These are phyloP conservation scores for Xanthoconium stramineum DNA, from an alignment of 768 basidiomycete species.

Conservation along the genomic window DNA sequence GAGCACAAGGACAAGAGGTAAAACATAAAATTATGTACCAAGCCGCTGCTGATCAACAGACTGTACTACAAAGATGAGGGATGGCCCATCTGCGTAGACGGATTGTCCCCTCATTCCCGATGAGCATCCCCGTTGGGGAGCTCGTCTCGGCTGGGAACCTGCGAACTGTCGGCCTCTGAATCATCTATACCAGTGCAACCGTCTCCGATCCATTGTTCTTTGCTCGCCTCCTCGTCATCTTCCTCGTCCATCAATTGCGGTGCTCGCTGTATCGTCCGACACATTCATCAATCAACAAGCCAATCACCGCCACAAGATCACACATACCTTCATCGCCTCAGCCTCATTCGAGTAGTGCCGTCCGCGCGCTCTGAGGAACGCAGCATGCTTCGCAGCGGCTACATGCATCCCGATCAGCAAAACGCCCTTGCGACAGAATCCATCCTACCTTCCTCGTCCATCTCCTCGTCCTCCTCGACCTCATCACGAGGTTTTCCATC, in stretches of 20 bases:
- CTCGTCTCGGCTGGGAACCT: neutral
- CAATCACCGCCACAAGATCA: neutral
- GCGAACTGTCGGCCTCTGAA: neutral
- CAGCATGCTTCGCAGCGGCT: constrained; percentile 83
- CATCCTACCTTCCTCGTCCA: constrained; percentile 81
- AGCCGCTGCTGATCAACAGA: neutral
- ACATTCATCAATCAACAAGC: neutral
- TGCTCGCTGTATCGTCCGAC: constrained; percentile 49
- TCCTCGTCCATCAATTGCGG: constrained; percentile 64
- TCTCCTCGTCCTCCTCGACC: constrained; percentile 66
- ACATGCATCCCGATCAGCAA: constrained; percentile 1
- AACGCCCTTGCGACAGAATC: too few relatives aligned
- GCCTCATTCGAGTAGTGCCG: constrained; percentile 90
- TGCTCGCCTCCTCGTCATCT: constrained; percentile 31
- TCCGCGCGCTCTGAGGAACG: constrained; percentile 74
- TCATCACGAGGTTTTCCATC: constrained; percentile 44
- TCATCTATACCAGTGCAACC: constrained; percentile 18
- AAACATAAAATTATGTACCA: neutral
- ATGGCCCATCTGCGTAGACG: neutral
- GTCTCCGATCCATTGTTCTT: neutral
- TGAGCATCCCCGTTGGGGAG: constrained; percentile 25
- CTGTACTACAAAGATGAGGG: neutral
- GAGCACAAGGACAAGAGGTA: neutral
- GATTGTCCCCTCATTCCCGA: constrained; percentile 4
- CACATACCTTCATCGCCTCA: constrained; percentile 83